Percentiles rank a stretch among this genome's conserved stretches.
Evolutionary conservation across 1,139 yeast genomes (phyloP).

Genomic region (Taphrina sp.): DNA sequence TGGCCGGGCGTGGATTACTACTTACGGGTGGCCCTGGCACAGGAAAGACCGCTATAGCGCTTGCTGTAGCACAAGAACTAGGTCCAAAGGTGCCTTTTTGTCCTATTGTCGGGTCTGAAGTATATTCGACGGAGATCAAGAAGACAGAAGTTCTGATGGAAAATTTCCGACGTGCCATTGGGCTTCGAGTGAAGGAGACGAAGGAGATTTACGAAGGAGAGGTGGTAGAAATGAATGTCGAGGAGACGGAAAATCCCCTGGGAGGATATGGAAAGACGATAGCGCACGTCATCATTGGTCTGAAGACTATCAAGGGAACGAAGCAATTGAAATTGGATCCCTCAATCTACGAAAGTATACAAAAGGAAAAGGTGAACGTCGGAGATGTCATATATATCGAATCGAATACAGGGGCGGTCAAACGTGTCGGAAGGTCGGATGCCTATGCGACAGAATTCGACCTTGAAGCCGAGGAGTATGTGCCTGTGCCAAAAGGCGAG

Average conservation of each 20-base stretch:
- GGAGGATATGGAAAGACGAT: slow-evolving; percentile 98
- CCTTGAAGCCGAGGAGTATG: slow-evolving; percentile 97
- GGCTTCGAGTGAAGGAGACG: slow-evolving; percentile 91
- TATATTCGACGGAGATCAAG: slow-evolving; percentile 95
- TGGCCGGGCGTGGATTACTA: slow-evolving; percentile 94
- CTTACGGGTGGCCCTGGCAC: slow-evolving; percentile 98
- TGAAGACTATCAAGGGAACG: slow-evolving; percentile 94
- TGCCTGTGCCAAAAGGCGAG: slow-evolving; percentile 97
- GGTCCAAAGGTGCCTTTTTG: slow-evolving; percentile 99
- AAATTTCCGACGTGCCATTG: slow-evolving; percentile 89
- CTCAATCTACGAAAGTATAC: slow-evolving; percentile 90
- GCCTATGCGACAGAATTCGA: slow-evolving; percentile 98
- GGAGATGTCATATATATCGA: slow-evolving; percentile 98
- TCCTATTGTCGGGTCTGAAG: slow-evolving; percentile 93
- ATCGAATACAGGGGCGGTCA: slow-evolving; percentile 96
- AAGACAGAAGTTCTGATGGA: slow-evolving; percentile 98
- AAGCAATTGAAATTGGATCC: slow-evolving; percentile 91
- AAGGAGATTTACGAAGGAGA: slow-evolving; percentile 99
- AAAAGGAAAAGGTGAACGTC: slow-evolving; percentile 87
- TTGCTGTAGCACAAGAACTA: slow-evolving; percentile 92
- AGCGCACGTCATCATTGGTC: slow-evolving; percentile 87
- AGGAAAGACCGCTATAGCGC: slow-evolving; percentile 94
- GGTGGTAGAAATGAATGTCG: slow-evolving; percentile 93
- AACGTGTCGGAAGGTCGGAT: slow-evolving; percentile 95
- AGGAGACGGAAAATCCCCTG: slow-evolving; percentile 92